These are phyloP conservation scores for Metschnikowia arizonensis DNA, from an alignment of 805 yeast genomes.

Conservation along the genomic window DNA sequence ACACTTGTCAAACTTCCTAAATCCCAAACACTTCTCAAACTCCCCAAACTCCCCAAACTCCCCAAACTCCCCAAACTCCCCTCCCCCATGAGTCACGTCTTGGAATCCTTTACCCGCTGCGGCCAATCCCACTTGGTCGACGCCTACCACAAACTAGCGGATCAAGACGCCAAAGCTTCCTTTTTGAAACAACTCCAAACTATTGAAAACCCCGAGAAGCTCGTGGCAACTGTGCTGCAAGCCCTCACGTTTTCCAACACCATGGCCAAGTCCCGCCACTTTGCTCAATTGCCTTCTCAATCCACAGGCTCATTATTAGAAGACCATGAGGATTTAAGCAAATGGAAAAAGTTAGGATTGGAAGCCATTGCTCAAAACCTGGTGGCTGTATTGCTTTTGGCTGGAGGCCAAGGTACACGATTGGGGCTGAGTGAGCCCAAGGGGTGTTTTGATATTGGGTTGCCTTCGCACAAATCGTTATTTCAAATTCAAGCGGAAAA, in stretches of 20 bases:
- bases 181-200: constrained; percentile 41
- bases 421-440: constrained; percentile 87
- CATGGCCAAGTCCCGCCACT: constrained; percentile 23
- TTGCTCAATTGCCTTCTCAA: constrained; percentile 46
- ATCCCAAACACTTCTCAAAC: too few species aligned
- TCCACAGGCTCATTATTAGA: constrained; percentile 50
- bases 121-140: constrained; percentile 53
- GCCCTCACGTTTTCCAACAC: constrained; percentile 42
- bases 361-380: constrained; percentile 63
- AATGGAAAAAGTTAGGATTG: constrained; percentile 55
- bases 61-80: too few species aligned
- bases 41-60: too few species aligned
- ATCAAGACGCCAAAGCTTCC: constrained; percentile 26
- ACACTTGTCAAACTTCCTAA: too few species aligned
- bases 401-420: constrained; percentile 98
- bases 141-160: constrained; percentile 39
- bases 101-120: constrained; percentile 1
- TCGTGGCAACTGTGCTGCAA: constrained; percentile 39
- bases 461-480: constrained; percentile 79
- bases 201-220: constrained; percentile 39
- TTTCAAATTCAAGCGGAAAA: constrained; percentile 94
- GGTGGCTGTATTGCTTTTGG: constrained; percentile 89
- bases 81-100: not conserved
- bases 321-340: constrained; percentile 21
- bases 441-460: constrained; percentile 85